Conservation (phyloP, 768 basidiomycete genomes). For the Amanita molliuscula region DNA sequence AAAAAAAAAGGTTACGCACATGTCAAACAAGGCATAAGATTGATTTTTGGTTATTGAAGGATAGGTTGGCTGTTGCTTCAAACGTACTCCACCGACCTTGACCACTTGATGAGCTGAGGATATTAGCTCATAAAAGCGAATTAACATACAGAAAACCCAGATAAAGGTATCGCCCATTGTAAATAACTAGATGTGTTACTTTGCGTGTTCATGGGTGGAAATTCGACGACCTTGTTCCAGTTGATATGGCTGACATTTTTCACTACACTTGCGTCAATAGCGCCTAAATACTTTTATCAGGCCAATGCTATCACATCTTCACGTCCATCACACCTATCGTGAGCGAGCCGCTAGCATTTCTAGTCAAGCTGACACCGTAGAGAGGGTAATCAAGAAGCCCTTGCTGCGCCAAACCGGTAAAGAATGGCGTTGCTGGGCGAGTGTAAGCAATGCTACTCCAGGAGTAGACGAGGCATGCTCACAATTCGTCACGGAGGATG, state of each 20-base stretch:
- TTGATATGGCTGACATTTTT: conserved; percentile 45
- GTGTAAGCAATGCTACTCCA: not conserved
- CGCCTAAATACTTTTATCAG: conserved; percentile 34
- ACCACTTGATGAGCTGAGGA: not conserved
- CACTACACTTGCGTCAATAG: conserved; percentile 63
- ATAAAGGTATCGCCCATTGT: conserved; percentile 62
- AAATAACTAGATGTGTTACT: conserved; percentile 60
- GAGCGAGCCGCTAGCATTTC: conserved; percentile 50
- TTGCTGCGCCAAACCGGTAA: conserved; percentile 48
- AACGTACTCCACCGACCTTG: conserved; percentile 45
- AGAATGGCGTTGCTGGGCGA: conserved; percentile 53
- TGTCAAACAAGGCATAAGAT: conserved; percentile 63
- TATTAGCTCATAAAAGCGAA: not conserved
- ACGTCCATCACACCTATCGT: conserved; percentile 39
- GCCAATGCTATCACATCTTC: not conserved
- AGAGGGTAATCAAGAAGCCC: conserved; percentile 65
- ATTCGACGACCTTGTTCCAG: conserved; percentile 71
- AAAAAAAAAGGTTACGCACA: conserved; percentile 34
- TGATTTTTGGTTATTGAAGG: conserved; percentile 38
- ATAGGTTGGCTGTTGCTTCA: conserved; percentile 57
- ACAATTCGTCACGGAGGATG: conserved; percentile 38
- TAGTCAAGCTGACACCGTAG: conserved; percentile 60
- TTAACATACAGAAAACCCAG: conserved; percentile 38
- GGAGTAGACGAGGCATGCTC: conserved; percentile 10
- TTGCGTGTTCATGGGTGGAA: conserved; percentile 50